Conservation (phyloP, 1,284 basidiomycete species). For the Naganishia liquefaciens region DNA sequence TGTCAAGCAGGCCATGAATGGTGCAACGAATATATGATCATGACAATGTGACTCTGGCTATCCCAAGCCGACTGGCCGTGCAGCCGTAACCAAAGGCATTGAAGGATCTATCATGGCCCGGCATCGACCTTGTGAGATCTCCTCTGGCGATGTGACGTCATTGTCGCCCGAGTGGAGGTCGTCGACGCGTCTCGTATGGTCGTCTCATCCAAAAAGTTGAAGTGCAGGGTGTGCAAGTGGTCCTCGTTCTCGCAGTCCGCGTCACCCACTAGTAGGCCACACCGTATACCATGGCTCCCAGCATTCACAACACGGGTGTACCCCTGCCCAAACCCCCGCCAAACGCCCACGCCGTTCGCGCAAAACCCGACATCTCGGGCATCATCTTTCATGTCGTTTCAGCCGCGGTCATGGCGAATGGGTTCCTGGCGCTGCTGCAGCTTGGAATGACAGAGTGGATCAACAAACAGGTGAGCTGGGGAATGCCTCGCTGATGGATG, state of each 20-base stretch:
- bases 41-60: neutral
- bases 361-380: conserved; percentile 30
- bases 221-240: neutral
- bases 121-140: no score
- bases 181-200: conserved; percentile 4
- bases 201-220: neutral
- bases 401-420: conserved; percentile 48
- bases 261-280: neutral
- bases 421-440: conserved; percentile 42
- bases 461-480: conserved; percentile 40
- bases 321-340: conserved; percentile 26
- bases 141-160: neutral
- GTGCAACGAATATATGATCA: no score
- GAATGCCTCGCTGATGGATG: no score
- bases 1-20: neutral
- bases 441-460: conserved; percentile 39
- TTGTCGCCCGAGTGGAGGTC: neutral
- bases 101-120: no score
- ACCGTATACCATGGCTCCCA: conserved; percentile 17
- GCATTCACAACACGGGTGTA: conserved; percentile 25
- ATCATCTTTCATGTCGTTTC: conserved; percentile 32
- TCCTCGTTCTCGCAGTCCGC: neutral
- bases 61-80: neutral
- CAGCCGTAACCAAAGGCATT: no score
- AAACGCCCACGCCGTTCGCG: conserved; percentile 28